Evolutionary conservation across 129 eudicot genomes (phyloP).

Genomic region (Silybum marianum): DNA sequence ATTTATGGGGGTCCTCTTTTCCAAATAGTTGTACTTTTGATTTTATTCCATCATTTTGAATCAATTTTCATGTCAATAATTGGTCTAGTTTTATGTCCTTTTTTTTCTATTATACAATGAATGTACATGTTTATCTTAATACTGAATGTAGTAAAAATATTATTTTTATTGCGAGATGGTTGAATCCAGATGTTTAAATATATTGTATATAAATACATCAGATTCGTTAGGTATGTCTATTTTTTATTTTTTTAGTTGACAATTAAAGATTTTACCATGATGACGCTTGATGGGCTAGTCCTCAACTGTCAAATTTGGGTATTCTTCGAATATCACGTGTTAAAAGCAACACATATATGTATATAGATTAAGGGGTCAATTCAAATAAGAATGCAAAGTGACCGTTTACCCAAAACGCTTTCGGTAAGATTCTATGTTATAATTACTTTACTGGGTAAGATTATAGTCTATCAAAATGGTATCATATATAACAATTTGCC

Average conservation of each 20-base stretch:
- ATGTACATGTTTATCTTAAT: neutral
- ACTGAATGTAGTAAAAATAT: neutral
- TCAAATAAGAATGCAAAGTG: too few species aligned
- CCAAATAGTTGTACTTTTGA: slow-evolving; percentile 18
- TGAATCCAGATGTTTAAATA: neutral
- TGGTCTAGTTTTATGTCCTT: neutral
- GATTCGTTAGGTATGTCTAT: neutral
- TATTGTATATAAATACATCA: neutral
- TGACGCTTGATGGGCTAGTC: neutral
- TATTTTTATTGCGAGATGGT: neutral
- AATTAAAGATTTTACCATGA: neutral
- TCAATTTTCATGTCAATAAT: slow-evolving; percentile 6
- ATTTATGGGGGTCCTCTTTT: slow-evolving; percentile 1
- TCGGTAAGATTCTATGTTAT: too few species aligned
- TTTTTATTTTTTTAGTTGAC: neutral
- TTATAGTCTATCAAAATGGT: too few species aligned
- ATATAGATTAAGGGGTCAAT: too few species aligned
- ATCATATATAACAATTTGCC: too few species aligned
- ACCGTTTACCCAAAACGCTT: too few species aligned
- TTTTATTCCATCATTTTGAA: neutral
- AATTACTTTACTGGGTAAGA: too few species aligned
- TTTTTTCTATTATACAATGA: neutral
- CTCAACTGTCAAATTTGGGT: neutral
- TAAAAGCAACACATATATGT: too few species aligned
- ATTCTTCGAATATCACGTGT: neutral